phyloP scores from a whole-genome alignment of 495 filamentous ascomycete genomes.

The Penicillium mononematosum region DNA sequence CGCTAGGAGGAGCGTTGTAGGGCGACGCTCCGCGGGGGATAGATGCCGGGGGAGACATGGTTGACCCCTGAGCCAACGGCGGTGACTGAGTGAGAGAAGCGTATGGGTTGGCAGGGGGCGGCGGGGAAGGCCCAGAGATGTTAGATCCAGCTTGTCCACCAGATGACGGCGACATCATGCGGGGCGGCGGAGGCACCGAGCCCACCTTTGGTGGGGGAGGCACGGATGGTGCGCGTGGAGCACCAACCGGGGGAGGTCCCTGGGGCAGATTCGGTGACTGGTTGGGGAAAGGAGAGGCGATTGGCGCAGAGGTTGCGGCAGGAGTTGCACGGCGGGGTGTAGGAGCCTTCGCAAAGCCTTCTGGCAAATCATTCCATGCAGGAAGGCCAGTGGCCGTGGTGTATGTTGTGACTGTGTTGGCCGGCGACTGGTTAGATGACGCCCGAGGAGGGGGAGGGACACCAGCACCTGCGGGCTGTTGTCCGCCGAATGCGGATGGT shows the following conservation, averaged over 20 bases:
- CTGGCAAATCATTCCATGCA: slow-evolving; percentile 94
- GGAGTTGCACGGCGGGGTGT: slow-evolving; percentile 70
- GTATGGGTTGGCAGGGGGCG: slow-evolving; percentile 69
- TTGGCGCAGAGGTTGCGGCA: slow-evolving; percentile 51
- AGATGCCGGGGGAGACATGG: slow-evolving; percentile 49
- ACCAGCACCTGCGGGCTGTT: slow-evolving; percentile 37
- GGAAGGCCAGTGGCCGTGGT: slow-evolving; percentile 66
- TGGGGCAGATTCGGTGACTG: slow-evolving; percentile 57
- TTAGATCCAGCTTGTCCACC: slow-evolving; percentile 35
- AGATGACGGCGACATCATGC: slow-evolving; percentile 53
- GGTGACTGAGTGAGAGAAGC: slow-evolving; percentile 52
- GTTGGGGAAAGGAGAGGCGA: slow-evolving; percentile 67
- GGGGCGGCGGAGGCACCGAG: slow-evolving; percentile 49
- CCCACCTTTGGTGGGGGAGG: slow-evolving; percentile 56
- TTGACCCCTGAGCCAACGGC: slow-evolving; percentile 21
- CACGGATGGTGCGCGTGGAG: slow-evolving; percentile 48
- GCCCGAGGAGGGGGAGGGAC: slow-evolving; percentile 60
- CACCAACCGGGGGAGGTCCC: slow-evolving; percentile 42
- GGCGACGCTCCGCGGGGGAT: slow-evolving; percentile 78
- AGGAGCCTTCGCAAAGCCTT: slow-evolving; percentile 72
- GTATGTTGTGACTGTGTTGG: slow-evolving; percentile 57
- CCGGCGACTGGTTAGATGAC: slow-evolving; percentile 55
- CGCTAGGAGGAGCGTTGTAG: slow-evolving; percentile 79
- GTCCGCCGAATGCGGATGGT: slow-evolving; percentile 43
- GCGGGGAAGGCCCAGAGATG: slow-evolving; percentile 51